Evolutionary conservation across 345 rosid species (phyloP).

Genomic region (Rhizophora mangle): DNA sequence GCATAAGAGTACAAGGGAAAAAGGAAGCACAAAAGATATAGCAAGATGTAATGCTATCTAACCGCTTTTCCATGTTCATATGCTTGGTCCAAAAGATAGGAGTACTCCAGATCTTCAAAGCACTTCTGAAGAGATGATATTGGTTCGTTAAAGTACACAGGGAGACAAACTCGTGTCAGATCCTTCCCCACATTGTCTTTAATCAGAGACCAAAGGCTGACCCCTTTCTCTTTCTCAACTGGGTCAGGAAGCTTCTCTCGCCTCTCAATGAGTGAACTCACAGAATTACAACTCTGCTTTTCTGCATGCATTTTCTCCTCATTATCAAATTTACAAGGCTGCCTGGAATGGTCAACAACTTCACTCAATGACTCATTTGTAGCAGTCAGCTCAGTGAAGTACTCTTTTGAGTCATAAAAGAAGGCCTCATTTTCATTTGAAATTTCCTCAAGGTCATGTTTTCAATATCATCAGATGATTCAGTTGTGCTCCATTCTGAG

Average conservation of each 20-base stretch:
- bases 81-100: conserved; percentile 84
- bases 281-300: conserved; percentile 32
- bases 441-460: conserved; percentile 78
- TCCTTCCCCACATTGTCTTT: conserved; percentile 99
- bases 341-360: conserved; percentile 18
- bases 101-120: conserved; percentile 93
- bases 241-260: conserved; percentile 87
- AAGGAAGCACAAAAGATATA: background rate
- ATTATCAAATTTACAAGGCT: conserved; percentile 22
- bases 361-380: conserved; percentile 37
- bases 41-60: conserved; percentile 19
- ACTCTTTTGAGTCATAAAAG: conserved; percentile 72
- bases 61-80: conserved; percentile 81
- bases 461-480: conserved; percentile 93
- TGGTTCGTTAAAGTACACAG: conserved; percentile 96
- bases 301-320: conserved; percentile 40
- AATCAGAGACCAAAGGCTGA: conserved; percentile 98
- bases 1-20: too few relatives aligned
- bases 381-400: conserved; percentile 45
- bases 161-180: conserved; percentile 94
- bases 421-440: conserved; percentile 80
- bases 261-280: conserved; percentile 49
- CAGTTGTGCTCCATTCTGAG: conserved; percentile 93
- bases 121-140: conserved; percentile 97
- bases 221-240: conserved; percentile 91